These are phyloP conservation scores for Arthrobotrys sinensis DNA, from an alignment of 2,329 filamentous ascomycete genomes.

Conservation along the genomic window DNA sequence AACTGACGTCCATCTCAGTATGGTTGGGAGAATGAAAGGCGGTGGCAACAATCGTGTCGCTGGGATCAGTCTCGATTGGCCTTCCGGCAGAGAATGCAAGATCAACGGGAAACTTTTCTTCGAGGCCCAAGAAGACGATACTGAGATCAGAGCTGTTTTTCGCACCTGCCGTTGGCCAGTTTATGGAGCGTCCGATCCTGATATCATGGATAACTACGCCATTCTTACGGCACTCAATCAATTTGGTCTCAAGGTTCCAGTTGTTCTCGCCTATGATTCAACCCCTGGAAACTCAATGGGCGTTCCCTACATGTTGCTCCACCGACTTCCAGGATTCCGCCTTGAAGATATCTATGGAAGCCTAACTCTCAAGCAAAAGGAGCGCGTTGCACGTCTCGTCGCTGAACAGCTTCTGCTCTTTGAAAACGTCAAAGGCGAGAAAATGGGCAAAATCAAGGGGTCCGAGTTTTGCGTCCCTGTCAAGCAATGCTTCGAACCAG, in stretches of 20 bases:
- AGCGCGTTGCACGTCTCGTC: constrained; percentile 47
- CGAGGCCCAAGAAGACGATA: constrained; percentile 20
- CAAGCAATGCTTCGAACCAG: constrained; percentile 12
- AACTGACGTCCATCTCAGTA: constrained; percentile 23
- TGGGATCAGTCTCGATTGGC: constrained; percentile 50
- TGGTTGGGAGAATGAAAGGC: constrained; percentile 53
- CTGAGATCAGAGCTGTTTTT: constrained; percentile 49
- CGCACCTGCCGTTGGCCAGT: constrained; percentile 40
- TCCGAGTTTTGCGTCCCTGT: constrained; percentile 3
- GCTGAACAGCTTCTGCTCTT: constrained; percentile 30
- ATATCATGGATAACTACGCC: constrained; percentile 45
- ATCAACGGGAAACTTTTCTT: constrained; percentile 36
- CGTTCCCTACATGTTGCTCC: constrained; percentile 58
- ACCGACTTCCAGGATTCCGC: constrained; percentile 44
- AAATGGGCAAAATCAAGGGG: constrained; percentile 21
- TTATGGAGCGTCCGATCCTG: constrained; percentile 17
- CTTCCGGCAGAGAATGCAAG: constrained; percentile 33
- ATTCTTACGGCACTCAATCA: constrained; percentile 30
- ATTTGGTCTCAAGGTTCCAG: constrained; percentile 29
- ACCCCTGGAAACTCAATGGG: constrained; percentile 41
- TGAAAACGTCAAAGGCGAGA: constrained; percentile 15
- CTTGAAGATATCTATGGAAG: constrained; percentile 56
- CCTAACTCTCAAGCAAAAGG: constrained; percentile 46
- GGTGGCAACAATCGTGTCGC: constrained; percentile 57
- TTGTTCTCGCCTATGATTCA: constrained; percentile 49